Percentiles rank a stretch among this genome's conserved stretches.
phyloP scores from a whole-genome alignment of 164 flowering plant genomes.

The Magnolia kwangsiensis region DNA sequence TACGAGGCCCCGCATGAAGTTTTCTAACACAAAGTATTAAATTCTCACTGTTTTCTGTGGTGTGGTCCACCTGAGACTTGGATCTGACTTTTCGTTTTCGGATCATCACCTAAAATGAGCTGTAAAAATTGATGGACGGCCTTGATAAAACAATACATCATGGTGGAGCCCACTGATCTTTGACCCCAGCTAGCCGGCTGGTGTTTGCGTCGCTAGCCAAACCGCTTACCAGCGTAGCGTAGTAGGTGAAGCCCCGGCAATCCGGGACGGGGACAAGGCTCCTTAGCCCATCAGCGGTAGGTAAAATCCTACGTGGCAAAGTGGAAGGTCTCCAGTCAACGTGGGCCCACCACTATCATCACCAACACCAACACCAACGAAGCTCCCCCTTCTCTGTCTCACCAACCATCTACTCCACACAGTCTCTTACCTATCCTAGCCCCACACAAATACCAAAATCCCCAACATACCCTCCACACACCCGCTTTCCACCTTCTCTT shows the following conservation, averaged over 20 bases:
- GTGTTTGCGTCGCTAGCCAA: no score
- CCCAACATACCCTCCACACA: background rate
- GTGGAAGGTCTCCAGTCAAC: conserved; percentile 7
- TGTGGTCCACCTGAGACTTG: no score
- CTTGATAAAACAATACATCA: no score
- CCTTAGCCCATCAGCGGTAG: background rate
- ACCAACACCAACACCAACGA: background rate
- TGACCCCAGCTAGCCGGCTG: no score
- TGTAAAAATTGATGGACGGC: no score
- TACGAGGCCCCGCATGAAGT: no score
- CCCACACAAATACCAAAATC: background rate
- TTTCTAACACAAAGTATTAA: no score
- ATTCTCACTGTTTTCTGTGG: no score
- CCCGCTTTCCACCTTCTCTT: background rate
- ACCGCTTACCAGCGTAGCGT: background rate
- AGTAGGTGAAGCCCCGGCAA: conserved; percentile 1
- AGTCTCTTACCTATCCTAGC: background rate
- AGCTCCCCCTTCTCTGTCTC: background rate
- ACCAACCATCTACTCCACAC: background rate
- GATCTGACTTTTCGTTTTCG: no score
- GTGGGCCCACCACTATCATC: background rate
- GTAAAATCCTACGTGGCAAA: conserved; percentile 9
- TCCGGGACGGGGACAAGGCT: no score
- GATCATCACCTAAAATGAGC: no score
- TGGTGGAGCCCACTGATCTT: no score